Conservation (phyloP, 176 grass and related monocot species). For the Cocos nucifera region DNA sequence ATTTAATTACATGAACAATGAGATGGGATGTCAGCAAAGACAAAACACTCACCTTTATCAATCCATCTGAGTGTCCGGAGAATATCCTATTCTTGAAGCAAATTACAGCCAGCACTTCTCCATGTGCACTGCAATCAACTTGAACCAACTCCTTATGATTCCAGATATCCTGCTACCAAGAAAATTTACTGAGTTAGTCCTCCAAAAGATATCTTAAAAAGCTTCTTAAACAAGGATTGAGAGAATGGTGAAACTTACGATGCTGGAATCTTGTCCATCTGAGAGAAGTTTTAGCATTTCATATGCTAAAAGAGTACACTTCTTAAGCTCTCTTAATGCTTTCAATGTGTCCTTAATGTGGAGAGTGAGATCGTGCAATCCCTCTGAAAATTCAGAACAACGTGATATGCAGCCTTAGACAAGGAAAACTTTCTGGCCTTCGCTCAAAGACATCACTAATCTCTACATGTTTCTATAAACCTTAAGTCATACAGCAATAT, state of each 20-base stretch:
- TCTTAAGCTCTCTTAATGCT: constrained; percentile 55
- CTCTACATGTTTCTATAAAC: too few species aligned
- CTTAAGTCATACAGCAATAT: too few species aligned
- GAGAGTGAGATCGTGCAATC: constrained; percentile 44
- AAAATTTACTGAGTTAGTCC: neutral
- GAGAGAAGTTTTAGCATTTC: constrained; percentile 73
- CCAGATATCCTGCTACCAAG: constrained; percentile 44
- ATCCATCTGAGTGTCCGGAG: constrained; percentile 57
- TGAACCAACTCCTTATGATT: constrained; percentile 48
- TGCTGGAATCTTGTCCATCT: constrained; percentile 59
- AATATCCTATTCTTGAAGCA: constrained; percentile 48
- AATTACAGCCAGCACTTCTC: constrained; percentile 40
- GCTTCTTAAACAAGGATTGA: neutral
- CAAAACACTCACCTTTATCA: constrained; percentile 32
- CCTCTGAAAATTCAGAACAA: constrained; percentile 31
- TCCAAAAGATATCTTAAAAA: too few species aligned
- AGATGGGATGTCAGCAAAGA: neutral
- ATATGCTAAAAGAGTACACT: constrained; percentile 48
- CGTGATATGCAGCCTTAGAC: neutral
- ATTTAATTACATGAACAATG: too few species aligned
- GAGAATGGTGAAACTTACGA: constrained; percentile 18
- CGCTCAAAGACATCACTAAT: too few species aligned
- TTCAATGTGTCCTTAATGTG: constrained; percentile 62
- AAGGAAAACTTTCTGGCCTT: too few species aligned
- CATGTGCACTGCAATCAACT: constrained; percentile 46